Evolutionary conservation across 176 grass and related monocot genomes (phyloP).

Genomic region (Oryza rufipogon): DNA sequence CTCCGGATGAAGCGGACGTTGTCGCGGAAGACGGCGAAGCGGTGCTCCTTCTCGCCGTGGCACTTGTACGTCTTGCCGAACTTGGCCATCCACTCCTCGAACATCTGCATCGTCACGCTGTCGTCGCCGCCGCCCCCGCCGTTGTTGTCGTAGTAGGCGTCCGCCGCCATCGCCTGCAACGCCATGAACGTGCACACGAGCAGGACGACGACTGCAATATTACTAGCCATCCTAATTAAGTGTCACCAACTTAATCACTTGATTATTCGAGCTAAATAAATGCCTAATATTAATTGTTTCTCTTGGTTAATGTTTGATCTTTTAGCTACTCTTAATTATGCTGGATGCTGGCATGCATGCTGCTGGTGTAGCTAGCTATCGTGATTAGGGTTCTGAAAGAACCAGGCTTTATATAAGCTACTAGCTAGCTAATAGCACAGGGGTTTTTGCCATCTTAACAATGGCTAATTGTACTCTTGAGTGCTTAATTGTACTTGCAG

Average conservation of each 20-base stretch:
- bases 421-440: too few relatives aligned
- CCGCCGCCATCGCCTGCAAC: not conserved
- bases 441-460: not conserved
- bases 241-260: not conserved
- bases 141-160: too few relatives aligned
- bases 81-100: slow-evolving; percentile 16
- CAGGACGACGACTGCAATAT: not conserved
- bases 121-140: not conserved
- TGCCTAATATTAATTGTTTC: not conserved
- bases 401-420: slow-evolving; percentile 9
- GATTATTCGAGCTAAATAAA: too few relatives aligned
- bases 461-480: not conserved
- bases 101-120: not conserved
- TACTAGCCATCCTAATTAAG: too few relatives aligned
- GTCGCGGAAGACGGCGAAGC: slow-evolving; percentile 19
- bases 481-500: not conserved
- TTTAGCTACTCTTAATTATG: not conserved
- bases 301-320: not conserved
- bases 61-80: not conserved
- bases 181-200: not conserved
- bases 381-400: not conserved
- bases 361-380: not conserved
- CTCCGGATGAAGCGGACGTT: slow-evolving; percentile 24
- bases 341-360: too few relatives aligned
- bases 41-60: slow-evolving; percentile 11